These are phyloP conservation scores for Suhomyces emberorum DNA, from an alignment of 805 yeast genomes.

Conservation along the genomic window DNA sequence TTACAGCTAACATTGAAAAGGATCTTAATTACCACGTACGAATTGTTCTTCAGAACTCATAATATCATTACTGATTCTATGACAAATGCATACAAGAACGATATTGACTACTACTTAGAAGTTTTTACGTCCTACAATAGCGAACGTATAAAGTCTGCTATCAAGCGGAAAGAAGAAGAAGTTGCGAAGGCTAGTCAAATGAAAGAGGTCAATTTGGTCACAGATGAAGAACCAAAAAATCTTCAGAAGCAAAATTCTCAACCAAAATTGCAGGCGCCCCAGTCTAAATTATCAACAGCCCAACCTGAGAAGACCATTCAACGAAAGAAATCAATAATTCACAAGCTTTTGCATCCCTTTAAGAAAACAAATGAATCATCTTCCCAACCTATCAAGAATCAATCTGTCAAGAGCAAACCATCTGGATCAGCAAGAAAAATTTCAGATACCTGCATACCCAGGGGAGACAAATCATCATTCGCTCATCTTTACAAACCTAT, in stretches of 20 bases:
- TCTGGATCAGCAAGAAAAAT: constrained; percentile 8
- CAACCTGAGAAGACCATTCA: no score
- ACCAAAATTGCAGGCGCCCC: no score
- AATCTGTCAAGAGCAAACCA: not conserved
- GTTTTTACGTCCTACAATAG: constrained; percentile 6
- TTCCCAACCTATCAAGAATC: constrained; percentile 2
- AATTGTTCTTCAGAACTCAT: constrained; percentile 21
- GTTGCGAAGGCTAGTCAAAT: not conserved
- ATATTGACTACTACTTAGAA: constrained; percentile 13
- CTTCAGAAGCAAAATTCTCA: no score
- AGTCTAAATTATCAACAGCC: no score
- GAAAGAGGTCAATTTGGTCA: no score
- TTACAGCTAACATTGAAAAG: constrained; percentile 21
- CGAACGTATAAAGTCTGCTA: constrained; percentile 2
- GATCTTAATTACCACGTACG: constrained; percentile 18
- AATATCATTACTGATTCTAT: constrained; percentile 20
- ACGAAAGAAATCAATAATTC: constrained; percentile 9
- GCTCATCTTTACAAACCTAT: constrained; percentile 20
- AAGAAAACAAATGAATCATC: constrained; percentile 2
- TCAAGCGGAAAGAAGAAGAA: constrained; percentile 1
- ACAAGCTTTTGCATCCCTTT: constrained; percentile 8
- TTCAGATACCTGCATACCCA: constrained; percentile 20
- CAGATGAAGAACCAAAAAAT: no score
- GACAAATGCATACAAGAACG: constrained; percentile 16
- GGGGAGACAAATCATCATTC: constrained; percentile 22